phyloP scores from a whole-genome alignment of 2,329 filamentous ascomycete genomes.

The Hypoxylon sp. region DNA sequence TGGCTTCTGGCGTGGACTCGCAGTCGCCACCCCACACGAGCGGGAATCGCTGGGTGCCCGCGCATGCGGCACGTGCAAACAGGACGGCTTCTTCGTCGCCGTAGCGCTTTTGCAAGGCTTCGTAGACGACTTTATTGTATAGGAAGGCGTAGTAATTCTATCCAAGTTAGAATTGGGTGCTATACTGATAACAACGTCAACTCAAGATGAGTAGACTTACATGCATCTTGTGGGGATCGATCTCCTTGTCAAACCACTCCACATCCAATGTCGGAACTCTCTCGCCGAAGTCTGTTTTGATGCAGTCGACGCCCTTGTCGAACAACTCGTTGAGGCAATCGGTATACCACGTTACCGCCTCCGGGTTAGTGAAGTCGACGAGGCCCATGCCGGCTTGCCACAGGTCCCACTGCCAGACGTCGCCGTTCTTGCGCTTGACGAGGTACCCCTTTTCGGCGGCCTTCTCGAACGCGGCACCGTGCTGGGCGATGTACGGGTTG shows the following conservation, averaged over 20 bases:
- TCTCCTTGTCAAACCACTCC: constrained; percentile 69
- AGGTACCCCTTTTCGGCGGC: constrained; percentile 76
- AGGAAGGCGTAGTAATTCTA: constrained; percentile 78
- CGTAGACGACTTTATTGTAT: constrained; percentile 78
- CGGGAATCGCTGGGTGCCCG: constrained; percentile 76
- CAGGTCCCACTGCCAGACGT: constrained; percentile 80
- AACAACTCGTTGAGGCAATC: constrained; percentile 72
- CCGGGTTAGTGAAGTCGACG: constrained; percentile 77
- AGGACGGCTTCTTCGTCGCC: constrained; percentile 67
- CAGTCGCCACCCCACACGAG: constrained; percentile 81
- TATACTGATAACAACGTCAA: neutral
- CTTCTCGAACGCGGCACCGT: constrained; percentile 72
- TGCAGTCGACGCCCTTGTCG: constrained; percentile 75
- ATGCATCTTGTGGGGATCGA: constrained; percentile 76
- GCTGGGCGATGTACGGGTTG: constrained; percentile 79
- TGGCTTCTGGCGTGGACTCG: constrained; percentile 78
- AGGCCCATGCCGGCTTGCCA: constrained; percentile 84
- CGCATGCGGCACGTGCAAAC: constrained; percentile 75
- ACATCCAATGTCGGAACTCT: constrained; percentile 75
- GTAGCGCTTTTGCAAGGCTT: constrained; percentile 68
- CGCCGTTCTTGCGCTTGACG: constrained; percentile 74
- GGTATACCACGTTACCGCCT: constrained; percentile 73
- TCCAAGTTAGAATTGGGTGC: constrained; percentile 4
- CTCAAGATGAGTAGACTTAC: constrained; percentile 31
- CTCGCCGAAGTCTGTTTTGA: constrained; percentile 84